Evolutionary conservation across 1,284 basidiomycete genomes (phyloP), one percentile per base, ranked within the genome.

Genomic region (Ustilago esculenta): DNA sequence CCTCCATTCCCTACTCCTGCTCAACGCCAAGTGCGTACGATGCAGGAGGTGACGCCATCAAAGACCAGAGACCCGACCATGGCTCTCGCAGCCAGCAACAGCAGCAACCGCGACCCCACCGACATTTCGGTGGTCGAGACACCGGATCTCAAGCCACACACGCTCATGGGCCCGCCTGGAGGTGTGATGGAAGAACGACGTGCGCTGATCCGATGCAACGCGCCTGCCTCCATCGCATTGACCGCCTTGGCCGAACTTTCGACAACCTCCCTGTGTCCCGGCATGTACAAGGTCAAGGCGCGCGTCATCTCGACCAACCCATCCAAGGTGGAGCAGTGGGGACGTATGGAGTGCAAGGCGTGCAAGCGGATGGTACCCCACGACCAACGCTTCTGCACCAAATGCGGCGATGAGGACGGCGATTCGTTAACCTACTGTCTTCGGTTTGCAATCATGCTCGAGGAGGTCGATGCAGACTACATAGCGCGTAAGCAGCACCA

Each of bases 321-420:
- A 14, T 33, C 33, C 45, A 60, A 55, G 39, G 46, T 65, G 20
- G 55, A 64, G 25, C 48, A 60, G 18, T 68, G 64, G 65, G 70
- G 52, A 8, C 47, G 70, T 2, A 30, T 55, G 29, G 65, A 67
- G 37, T 72, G 70, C 53, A 49, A 44, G 17, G 40, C 64, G 2
- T 68, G 64, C 47, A 57, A 63, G 18, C 43, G 56, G 3, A 39
- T 67, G 11, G 20, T 72, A 1, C 70, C 70, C 2, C 24, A 50
- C 23, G 65, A 68, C 15, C 45, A 69, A 32, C 53, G 56, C 18
- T 72, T 72, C 53, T 72, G 70, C 53, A 34, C 40, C 46, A 55
- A 39, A 29, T 72, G 70, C 37, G 60, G 46, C 6, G 65, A 72
- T 24, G 70, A 68, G 24, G 70, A 69, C 11, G 70, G 70, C 35